Conservation (phyloP, 345 rosid genomes). For the Citrus trifoliata region DNA sequence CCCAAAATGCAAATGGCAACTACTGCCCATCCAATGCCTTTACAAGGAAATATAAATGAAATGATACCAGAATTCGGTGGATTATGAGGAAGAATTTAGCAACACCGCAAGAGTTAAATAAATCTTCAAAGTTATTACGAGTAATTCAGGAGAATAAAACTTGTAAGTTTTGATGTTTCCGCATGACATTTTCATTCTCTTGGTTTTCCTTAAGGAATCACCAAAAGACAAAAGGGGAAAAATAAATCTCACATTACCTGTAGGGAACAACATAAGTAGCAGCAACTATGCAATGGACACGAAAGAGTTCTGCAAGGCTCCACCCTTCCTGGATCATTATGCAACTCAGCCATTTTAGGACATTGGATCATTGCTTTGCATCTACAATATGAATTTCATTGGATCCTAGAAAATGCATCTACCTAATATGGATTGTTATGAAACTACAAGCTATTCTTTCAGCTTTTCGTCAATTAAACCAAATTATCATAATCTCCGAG, state of each 20-base stretch:
- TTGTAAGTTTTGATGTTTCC: not conserved
- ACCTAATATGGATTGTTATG: not conserved
- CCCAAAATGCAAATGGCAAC: not conserved
- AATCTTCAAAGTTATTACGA: not conserved
- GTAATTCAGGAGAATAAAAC: not conserved
- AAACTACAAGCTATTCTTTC: not conserved
- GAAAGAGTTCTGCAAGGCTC: conserved; percentile 86
- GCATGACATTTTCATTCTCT: not conserved
- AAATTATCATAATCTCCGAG: not conserved
- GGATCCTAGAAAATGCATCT: not conserved
- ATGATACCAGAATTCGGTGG: not conserved
- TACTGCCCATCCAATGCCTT: not conserved
- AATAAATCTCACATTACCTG: conserved; percentile 43
- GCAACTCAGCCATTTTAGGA: conserved; percentile 7
- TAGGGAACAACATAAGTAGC: conserved; percentile 96
- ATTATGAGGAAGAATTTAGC: not conserved
- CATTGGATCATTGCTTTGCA: not conserved
- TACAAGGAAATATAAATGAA: not conserved
- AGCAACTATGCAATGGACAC: conserved; percentile 63
- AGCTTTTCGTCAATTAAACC: not conserved
- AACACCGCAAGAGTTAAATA: not conserved
- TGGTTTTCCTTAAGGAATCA: not conserved
- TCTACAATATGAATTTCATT: not conserved
- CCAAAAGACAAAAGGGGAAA: not conserved
- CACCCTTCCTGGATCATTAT: conserved; percentile 74